A percentile compares a stretch with the other conserved stretches of the same genome.
phyloP scores from a whole-genome alignment of 2,329 filamentous ascomycete genomes.

The Trichoderma polysporum region DNA sequence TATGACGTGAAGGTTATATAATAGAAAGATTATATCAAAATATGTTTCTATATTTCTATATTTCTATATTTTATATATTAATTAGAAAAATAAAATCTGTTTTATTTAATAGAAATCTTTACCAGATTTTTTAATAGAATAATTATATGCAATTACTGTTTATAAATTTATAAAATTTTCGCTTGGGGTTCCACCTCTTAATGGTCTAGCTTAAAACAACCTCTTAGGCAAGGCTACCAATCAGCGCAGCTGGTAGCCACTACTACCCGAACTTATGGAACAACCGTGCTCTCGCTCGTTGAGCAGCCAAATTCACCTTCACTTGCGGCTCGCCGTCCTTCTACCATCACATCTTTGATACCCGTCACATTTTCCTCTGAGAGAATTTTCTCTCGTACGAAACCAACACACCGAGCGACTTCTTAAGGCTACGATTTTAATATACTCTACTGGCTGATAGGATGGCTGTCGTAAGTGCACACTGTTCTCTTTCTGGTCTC shows the following conservation, averaged over 20 bases:
- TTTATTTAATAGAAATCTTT: no score
- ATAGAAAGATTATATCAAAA: no score
- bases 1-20: no score
- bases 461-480: slow-evolving; percentile 45
- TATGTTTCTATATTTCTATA: not conserved
- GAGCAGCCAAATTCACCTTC: slow-evolving; percentile 21
- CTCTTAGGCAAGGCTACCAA: slow-evolving; percentile 13
- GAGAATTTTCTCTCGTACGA: slow-evolving; percentile 18
- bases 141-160: no score
- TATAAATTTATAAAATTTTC: not conserved
- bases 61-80: no score
- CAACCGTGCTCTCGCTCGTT: slow-evolving; percentile 6
- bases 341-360: slow-evolving; percentile 14
- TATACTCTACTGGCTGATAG: slow-evolving; percentile 36
- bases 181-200: not conserved
- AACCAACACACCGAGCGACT: not conserved
- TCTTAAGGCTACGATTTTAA: slow-evolving; percentile 18
- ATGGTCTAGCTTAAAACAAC: not conserved
- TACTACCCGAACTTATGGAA: slow-evolving; percentile 7
- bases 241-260: not conserved
- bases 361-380: not conserved
- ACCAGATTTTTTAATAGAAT: no score
- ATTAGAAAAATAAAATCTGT: no score
- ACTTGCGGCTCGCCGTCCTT: slow-evolving; percentile 12
- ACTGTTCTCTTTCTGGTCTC: slow-evolving; percentile 10